Evolutionary conservation across 1,284 basidiomycete species (phyloP), one percentile per base, ranked within the genome.

Genomic region (Phylloporus gajari): DNA sequence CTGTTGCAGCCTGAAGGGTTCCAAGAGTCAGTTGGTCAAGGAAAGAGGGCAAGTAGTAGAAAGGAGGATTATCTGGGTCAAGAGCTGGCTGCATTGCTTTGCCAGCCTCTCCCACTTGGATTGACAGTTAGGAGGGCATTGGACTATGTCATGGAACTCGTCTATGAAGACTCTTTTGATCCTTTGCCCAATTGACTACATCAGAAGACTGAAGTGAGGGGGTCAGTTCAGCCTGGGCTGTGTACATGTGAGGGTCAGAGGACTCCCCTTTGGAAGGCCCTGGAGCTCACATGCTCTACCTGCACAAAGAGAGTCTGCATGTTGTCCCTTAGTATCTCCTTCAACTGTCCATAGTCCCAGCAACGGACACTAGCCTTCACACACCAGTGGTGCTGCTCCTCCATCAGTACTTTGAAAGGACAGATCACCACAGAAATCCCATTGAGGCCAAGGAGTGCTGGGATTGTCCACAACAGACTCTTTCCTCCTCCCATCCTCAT

Each of bases 221-320:
- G 35, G 35, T 35, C 35, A 35, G 35, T 35, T 35, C 35, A 35
- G 35, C 35, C 35, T 35, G 35, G 35, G 8, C 35, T 35, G 35
- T 35, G 35, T 35, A 8, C 8, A 8, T 35, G 35, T 35, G 35
- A 35, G 35, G 21, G 23, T 23, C 21, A 23, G 23, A 25, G 8
- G 21, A 48, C 12, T 6, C 23, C 7, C 62, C 27, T 44, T 46
- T 63, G 40, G 42, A 63, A 63, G 17, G 23, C 46, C 27, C 23
- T 21, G 1, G 13, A 13, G 30, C 68, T 58, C 0, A 74, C n/a
- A 6, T 74, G 66, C 32, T 75, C 73, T 4, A 74, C 74, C 40
- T 74, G 73, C n/a, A 73, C 12, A 1, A 74, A 74, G 2, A 74
- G 48, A 5, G 68, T 63, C n/a, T 73, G 73, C 7, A 68, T 32